Evolutionary conservation across 208 protist genomes (phyloP).

Genomic region (Leishmania tarentolae): DNA sequence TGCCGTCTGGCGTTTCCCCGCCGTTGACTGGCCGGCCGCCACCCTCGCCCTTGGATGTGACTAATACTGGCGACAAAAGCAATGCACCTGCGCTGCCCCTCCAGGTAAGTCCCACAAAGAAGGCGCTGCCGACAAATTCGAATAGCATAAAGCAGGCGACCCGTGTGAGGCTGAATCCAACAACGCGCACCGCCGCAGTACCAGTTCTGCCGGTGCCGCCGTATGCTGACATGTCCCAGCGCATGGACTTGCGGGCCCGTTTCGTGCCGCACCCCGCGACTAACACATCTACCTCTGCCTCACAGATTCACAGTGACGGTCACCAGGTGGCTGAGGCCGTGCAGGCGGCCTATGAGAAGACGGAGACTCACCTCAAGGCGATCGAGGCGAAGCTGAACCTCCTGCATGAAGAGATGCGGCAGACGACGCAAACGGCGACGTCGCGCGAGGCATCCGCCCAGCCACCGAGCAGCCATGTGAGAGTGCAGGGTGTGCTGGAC

Average conservation of each 20-base stretch:
- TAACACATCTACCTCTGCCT: conserved; percentile 1
- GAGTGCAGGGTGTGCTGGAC: not conserved
- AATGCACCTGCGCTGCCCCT: not conserved
- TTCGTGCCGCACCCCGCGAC: not conserved
- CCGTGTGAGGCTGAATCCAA: conserved; percentile 26
- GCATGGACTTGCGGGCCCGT: not conserved
- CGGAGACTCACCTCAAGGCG: conserved; percentile 45
- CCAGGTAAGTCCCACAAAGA: not conserved
- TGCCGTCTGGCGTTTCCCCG: not conserved
- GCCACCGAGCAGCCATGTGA: not conserved
- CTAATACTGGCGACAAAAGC: not conserved
- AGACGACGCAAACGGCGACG: conserved; percentile 8
- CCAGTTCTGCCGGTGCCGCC: not conserved
- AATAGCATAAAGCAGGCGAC: conserved; percentile 10
- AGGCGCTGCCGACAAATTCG: not conserved
- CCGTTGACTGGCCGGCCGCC: not conserved
- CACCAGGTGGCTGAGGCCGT: conserved; percentile 12
- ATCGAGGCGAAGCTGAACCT: conserved; percentile 52
- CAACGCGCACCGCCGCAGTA: conserved; percentile 25
- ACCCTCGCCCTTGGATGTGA: not conserved
- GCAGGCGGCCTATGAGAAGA: conserved; percentile 29
- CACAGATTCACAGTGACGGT: not conserved
- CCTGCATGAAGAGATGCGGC: conserved; percentile 63
- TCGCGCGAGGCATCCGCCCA: not conserved
- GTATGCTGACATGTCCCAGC: too few relatives aligned